Evolutionary conservation across 2,329 filamentous ascomycete genomes (phyloP), one percentile per base, ranked within the genome.

Genomic region (Trichoderma arundinaceum): DNA sequence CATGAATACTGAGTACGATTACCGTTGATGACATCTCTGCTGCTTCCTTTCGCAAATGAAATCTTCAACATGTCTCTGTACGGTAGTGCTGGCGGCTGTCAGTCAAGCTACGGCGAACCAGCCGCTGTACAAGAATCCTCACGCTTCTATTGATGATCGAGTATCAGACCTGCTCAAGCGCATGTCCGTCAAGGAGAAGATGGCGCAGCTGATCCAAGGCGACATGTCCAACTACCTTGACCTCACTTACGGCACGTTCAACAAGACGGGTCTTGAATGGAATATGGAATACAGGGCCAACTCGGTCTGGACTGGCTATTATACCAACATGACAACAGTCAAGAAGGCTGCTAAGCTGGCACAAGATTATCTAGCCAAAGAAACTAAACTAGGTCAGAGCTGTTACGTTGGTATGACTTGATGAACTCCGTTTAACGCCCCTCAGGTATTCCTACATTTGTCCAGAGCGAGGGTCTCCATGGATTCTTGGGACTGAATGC

Each of bases 141-240:
- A 60, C 28, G 57, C 57, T 13, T 60, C 57, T 17, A 28, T 60
- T 35, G 57, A 60, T 28, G 57, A 60, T 33, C 35, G 57, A 60
- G 57, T 60, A 46, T 49, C 57, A 12, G 57, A 60, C 12, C 33
- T 60, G 17, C 43, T 60, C 17, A 49, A 44, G 13, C 57, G 57
- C 57, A 60, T 60, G 57, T 48, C 57, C 13, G 43, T 60, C 33
- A 43, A 60, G 44, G 57, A 60, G 8, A 60, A 60, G 44, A 60
- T 60, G 57, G 57, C 57, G n/a, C 57, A 60, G 15, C 39, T 60
- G 43, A 60, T 60, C 4, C 57, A 60, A 19, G 57, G 57, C 8
- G 57, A 60, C 33, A 60, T 60, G 57, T 60, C 57, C 57, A 60
- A 60, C 33, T 60, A 60, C 12, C 57, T 60, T 13, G 44, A 60